A percentile compares a stretch with the other conserved stretches of the same genome.
Evolutionary conservation across 1,284 basidiomycete species (phyloP).

Genomic region (Coniferiporia weirii): DNA sequence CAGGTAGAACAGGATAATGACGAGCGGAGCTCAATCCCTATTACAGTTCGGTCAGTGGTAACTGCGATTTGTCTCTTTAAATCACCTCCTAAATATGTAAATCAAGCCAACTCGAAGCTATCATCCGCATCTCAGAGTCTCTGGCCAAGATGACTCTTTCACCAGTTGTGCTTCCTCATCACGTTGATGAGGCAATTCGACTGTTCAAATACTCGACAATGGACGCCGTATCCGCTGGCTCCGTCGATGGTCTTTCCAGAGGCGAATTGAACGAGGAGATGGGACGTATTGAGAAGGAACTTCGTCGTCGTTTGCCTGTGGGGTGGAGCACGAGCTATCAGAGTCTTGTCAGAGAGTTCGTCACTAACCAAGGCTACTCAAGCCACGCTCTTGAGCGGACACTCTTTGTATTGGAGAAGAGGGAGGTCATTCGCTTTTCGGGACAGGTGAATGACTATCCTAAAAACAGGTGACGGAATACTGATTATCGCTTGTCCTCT

Average conservation of each 20-base stretch:
- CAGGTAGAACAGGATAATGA: constrained; percentile 97
- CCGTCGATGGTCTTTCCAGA: constrained; percentile 88
- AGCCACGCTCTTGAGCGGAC: constrained; percentile 91
- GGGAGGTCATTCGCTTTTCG: constrained; percentile 90
- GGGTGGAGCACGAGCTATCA: constrained; percentile 98
- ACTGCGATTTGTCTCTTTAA: neutral
- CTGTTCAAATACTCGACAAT: constrained; percentile 99
- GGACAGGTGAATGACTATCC: constrained; percentile 48
- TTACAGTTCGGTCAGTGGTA: constrained; percentile 80
- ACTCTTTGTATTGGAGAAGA: constrained; percentile 90
- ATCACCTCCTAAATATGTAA: constrained; percentile 15
- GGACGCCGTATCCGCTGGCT: constrained; percentile 95
- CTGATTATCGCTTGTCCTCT: constrained; percentile 9
- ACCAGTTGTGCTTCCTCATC: constrained; percentile 83
- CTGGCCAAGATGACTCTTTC: constrained; percentile 92
- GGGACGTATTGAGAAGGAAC: constrained; percentile 86
- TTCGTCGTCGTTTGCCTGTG: constrained; percentile 84
- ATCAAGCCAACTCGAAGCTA: constrained; percentile 92
- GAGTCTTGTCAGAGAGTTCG: constrained; percentile 92
- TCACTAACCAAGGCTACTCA: constrained; percentile 86
- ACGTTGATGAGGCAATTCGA: constrained; percentile 97
- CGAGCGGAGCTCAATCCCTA: constrained; percentile 96
- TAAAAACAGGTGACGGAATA: constrained; percentile 4
- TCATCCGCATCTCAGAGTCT: constrained; percentile 97
- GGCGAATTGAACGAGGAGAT: constrained; percentile 95